Conservation (phyloP, 2,329 filamentous ascomycete species). For the Epichloe coenophiala region DNA sequence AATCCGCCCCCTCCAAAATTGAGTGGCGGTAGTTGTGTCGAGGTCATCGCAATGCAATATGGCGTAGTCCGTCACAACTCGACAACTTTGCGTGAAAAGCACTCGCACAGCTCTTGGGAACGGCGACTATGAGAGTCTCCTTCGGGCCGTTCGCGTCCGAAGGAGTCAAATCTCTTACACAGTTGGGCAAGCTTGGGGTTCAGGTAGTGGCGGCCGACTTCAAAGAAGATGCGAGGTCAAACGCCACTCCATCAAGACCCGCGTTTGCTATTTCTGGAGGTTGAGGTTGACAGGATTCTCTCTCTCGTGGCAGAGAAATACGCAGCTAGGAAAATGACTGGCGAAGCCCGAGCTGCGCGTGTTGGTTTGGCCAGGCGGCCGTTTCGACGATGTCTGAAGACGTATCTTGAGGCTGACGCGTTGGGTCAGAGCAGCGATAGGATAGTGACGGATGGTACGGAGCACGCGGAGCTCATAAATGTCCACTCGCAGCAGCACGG, state of each 20-base stretch:
- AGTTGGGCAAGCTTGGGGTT: not conserved
- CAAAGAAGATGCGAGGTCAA: not conserved
- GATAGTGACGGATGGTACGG: not conserved
- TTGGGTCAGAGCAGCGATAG: not conserved
- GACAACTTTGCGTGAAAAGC: not conserved
- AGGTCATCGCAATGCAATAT: slow-evolving; percentile 12
- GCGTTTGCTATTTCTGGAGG: not conserved
- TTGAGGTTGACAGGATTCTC: not conserved
- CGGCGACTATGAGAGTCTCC: not conserved
- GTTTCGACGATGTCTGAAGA: not conserved
- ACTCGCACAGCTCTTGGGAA: not conserved
- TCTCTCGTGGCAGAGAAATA: not conserved
- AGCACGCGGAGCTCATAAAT: not conserved
- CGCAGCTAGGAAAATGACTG: not conserved
- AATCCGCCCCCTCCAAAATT: slow-evolving; percentile 15
- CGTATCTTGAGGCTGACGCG: not conserved
- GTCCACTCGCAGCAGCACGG: not conserved
- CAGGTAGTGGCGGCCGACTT: not conserved
- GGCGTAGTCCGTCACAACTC: not conserved
- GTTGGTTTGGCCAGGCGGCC: not conserved
- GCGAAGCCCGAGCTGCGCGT: not conserved
- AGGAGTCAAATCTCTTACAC: not conserved
- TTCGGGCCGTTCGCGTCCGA: not conserved
- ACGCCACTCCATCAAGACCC: not conserved
- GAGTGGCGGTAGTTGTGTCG: slow-evolving; percentile 16